Evolutionary conservation across 2,329 filamentous ascomycete species (phyloP).

Genomic region (Cladosporium velox): DNA sequence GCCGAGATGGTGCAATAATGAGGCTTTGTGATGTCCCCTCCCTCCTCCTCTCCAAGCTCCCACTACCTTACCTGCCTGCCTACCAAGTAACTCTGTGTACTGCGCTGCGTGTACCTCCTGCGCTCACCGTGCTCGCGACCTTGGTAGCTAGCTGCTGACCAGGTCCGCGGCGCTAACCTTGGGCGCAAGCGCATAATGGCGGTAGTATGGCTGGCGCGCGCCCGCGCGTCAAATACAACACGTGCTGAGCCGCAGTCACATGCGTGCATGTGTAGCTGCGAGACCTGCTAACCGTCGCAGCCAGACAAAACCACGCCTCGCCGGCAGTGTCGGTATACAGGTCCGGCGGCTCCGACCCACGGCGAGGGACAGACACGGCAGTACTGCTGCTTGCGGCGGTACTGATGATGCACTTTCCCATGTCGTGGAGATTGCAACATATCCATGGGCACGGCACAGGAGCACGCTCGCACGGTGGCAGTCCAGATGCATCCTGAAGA

Average conservation of each 20-base stretch:
- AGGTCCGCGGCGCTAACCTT: constrained; percentile 17
- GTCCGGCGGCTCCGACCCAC: constrained; percentile 12
- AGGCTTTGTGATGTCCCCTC: not conserved
- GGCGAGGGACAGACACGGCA: not conserved
- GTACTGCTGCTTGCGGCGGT: not conserved
- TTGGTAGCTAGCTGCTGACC: constrained; percentile 20
- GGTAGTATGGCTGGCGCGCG: constrained; percentile 15
- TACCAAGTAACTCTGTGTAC: not conserved
- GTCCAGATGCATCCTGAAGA: constrained; percentile 9
- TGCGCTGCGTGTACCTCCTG: not conserved
- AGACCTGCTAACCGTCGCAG: not conserved
- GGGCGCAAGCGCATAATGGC: constrained; percentile 17
- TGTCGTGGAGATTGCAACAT: not conserved
- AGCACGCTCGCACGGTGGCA: not conserved
- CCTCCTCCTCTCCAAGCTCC: not conserved
- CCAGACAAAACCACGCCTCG: constrained; percentile 3
- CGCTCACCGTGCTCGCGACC: constrained; percentile 7
- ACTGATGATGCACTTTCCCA: not conserved
- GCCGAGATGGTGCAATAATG: not conserved
- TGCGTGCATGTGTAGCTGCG: not conserved
- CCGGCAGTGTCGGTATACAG: constrained; percentile 7
- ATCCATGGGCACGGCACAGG: not conserved
- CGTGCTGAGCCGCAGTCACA: constrained; percentile 20
- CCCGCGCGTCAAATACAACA: constrained; percentile 19
- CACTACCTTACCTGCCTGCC: not conserved